A percentile compares a stretch with the other conserved stretches of the same genome.
Evolutionary conservation across 2,329 filamentous ascomycete genomes (phyloP).

Genomic region (Paecilomyces dactylethromorphus): DNA sequence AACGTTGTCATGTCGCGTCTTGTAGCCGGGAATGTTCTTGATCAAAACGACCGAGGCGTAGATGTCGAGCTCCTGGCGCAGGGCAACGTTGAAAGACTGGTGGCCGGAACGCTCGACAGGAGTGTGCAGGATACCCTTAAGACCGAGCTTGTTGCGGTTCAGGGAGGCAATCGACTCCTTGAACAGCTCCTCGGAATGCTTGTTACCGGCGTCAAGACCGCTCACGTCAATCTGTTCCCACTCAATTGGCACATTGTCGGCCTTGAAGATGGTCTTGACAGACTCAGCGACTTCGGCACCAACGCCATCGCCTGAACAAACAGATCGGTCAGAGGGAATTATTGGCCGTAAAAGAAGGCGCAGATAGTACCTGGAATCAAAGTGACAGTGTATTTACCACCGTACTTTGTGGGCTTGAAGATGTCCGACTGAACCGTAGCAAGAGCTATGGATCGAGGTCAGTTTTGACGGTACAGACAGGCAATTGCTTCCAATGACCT

Average conservation of each 20-base stretch:
- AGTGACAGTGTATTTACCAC: constrained; percentile 98
- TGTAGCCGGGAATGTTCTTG: constrained; percentile 99
- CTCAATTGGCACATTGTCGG: constrained; percentile 95
- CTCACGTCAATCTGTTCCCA: constrained; percentile 98
- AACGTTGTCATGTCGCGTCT: constrained; percentile 94
- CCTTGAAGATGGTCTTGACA: constrained; percentile 99
- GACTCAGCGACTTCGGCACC: constrained; percentile 96
- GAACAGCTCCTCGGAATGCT: constrained; percentile 91
- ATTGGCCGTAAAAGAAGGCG: background rate
- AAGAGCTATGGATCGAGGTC: constrained; percentile 43
- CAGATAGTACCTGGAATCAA: constrained; percentile 74
- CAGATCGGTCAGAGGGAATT: background rate
- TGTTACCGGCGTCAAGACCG: constrained; percentile 76
- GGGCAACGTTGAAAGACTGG: constrained; percentile 98
- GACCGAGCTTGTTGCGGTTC: constrained; percentile 95
- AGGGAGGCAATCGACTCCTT: constrained; percentile 90
- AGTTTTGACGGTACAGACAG: background rate
- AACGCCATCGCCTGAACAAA: constrained; percentile 70
- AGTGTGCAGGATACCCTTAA: constrained; percentile 98
- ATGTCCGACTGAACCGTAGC: constrained; percentile 89
- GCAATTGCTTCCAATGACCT: constrained; percentile 22
- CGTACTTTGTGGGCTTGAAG: constrained; percentile 98
- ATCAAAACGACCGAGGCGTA: constrained; percentile 96
- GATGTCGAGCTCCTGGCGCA: constrained; percentile 98
- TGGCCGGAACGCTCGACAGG: constrained; percentile 94